These are phyloP conservation scores for Tranzscheliella williamsii DNA, from an alignment of 1,284 basidiomycete species.

Conservation along the genomic window DNA sequence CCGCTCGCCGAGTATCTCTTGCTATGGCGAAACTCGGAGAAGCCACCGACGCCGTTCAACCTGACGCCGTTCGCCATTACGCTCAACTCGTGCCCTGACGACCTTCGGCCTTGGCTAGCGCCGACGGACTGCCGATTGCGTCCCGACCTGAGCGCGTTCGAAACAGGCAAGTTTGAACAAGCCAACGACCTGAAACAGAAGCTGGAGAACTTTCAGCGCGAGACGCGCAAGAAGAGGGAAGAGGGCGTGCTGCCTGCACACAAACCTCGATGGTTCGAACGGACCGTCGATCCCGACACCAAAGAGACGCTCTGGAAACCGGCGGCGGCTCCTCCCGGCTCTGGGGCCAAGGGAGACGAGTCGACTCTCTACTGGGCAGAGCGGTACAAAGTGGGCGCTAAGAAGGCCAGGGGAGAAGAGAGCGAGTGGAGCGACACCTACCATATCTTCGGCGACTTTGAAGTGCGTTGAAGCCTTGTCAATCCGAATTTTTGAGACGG, in stretches of 20 bases:
- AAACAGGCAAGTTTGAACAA: slow-evolving; percentile 82
- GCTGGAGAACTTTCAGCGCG: slow-evolving; percentile 87
- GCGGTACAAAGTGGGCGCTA: slow-evolving; percentile 29
- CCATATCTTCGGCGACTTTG: slow-evolving; percentile 54
- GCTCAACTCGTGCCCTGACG: slow-evolving; percentile 76
- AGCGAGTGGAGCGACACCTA: slow-evolving; percentile 38
- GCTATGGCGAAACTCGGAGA: slow-evolving; percentile 87
- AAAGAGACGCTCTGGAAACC: slow-evolving; percentile 54
- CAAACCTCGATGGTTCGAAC: slow-evolving; percentile 68
- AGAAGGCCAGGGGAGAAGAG: slow-evolving; percentile 19
- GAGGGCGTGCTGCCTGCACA: slow-evolving; percentile 75
- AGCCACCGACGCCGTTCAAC: slow-evolving; percentile 67
- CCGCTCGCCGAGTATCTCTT: slow-evolving; percentile 72
- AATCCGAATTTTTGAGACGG: too few relatives aligned
- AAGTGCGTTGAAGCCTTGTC: slow-evolving; percentile 24
- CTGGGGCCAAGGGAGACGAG: slow-evolving; percentile 6
- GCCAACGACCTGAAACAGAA: slow-evolving; percentile 84
- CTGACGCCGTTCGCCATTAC: slow-evolving; percentile 95
- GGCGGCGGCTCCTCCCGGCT: slow-evolving; percentile 1
- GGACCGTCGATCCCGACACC: slow-evolving; percentile 48
- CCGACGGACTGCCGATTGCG: slow-evolving; percentile 92
- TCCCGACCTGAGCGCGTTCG: slow-evolving; percentile 93
- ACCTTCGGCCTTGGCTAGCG: slow-evolving; percentile 74
- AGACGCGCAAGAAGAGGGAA: slow-evolving; percentile 76
- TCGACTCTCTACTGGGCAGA: slow-evolving; percentile 49